phyloP scores from a whole-genome alignment of 2,329 filamentous ascomycete genomes.

The Fusarium mundagurra region DNA sequence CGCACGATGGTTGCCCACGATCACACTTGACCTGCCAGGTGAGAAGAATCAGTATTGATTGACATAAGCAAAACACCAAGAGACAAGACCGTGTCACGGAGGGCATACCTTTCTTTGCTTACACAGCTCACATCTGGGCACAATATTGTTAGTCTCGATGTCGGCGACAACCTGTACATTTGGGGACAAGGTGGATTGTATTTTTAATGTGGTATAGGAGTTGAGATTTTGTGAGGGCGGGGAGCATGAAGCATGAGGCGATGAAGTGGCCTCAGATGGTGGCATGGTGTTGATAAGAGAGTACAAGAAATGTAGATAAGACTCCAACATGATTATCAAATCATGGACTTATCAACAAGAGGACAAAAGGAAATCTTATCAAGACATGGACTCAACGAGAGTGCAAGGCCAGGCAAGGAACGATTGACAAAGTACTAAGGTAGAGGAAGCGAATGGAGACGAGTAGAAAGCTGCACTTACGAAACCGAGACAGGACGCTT shows the following conservation, averaged over 20 bases:
- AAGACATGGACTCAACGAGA: conserved; percentile 8
- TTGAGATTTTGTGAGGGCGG: conserved; percentile 23
- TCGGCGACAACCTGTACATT: conserved; percentile 23
- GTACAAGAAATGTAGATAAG: conserved; percentile 35
- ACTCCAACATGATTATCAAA: conserved; percentile 32
- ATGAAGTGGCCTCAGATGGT: conserved; percentile 22
- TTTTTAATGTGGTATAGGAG: conserved; percentile 13
- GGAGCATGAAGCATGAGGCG: conserved; percentile 27
- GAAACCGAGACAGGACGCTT: conserved; percentile 70
- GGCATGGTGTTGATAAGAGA: conserved; percentile 35
- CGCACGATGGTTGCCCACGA: conserved; percentile 76
- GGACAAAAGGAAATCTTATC: background rate
- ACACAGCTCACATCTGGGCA: conserved; percentile 76
- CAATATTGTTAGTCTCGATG: conserved; percentile 49
- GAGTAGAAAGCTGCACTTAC: conserved; percentile 50
- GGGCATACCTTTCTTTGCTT: conserved; percentile 78
- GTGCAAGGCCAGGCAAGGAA: conserved; percentile 1
- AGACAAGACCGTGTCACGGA: background rate
- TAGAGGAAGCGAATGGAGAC: conserved; percentile 15
- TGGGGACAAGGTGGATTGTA: conserved; percentile 27
- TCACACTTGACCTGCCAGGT: conserved; percentile 76
- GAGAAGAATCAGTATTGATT: conserved; percentile 15
- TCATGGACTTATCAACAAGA: conserved; percentile 6
- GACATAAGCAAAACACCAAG: background rate
- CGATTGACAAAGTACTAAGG: conserved; percentile 9